A percentile compares a stretch with the other conserved stretches of the same genome.
Evolutionary conservation across 2,329 filamentous ascomycete genomes (phyloP).

Genomic region (Fusarium nanum): DNA sequence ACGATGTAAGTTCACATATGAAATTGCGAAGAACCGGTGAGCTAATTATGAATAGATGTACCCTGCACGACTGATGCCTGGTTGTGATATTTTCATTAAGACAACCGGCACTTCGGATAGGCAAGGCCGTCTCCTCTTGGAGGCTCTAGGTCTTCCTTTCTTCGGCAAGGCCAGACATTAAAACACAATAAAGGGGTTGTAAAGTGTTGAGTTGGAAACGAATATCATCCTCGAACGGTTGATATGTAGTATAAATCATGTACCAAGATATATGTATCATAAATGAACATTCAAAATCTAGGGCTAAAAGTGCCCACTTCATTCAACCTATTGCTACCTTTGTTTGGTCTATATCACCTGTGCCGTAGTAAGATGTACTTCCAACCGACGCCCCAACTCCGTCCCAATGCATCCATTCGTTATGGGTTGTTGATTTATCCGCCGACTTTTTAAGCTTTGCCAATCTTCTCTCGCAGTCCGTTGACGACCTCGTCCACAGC

Average conservation of each 20-base stretch:
- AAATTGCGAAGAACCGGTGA: neutral
- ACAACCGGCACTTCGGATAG: conserved; percentile 87
- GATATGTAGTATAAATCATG: conserved; percentile 49
- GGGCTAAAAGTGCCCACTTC: conserved; percentile 30
- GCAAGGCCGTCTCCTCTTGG: conserved; percentile 79
- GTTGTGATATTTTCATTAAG: conserved; percentile 84
- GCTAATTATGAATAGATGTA: conserved; percentile 61
- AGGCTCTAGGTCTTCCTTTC: conserved; percentile 71
- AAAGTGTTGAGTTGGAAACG: conserved; percentile 15
- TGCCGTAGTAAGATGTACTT: conserved; percentile 4
- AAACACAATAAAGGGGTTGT: conserved; percentile 24
- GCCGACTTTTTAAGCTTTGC: conserved; percentile 43
- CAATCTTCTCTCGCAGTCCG: conserved; percentile 68
- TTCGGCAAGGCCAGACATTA: conserved; percentile 73
- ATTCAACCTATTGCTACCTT: conserved; percentile 26
- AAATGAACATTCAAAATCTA: conserved; percentile 39
- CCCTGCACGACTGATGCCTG: conserved; percentile 79
- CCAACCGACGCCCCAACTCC: conserved; percentile 52
- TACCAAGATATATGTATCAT: conserved; percentile 53
- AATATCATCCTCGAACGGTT: conserved; percentile 37
- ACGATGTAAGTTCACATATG: conserved; percentile 74
- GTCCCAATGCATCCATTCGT: conserved; percentile 48
- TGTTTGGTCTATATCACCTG: conserved; percentile 14
- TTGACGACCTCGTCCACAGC: conserved; percentile 81
- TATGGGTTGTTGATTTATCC: conserved; percentile 14